Evolutionary conservation across 306 rosid genomes (phyloP).

Genomic region (Morella rubra): DNA sequence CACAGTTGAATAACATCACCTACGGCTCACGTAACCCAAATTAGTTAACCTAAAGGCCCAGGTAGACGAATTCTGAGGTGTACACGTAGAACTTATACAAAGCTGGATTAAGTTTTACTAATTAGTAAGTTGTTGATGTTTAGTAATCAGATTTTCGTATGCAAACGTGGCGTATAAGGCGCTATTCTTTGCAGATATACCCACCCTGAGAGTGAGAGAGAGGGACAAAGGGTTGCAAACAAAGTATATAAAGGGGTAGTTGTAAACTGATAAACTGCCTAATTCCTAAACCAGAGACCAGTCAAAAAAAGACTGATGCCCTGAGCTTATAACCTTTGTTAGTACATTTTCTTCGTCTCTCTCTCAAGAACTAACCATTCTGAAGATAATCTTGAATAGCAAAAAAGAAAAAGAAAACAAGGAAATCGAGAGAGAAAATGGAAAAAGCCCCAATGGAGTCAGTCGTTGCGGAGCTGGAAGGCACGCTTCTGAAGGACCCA

Average conservation of each 20-base stretch:
- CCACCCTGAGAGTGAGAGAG: constrained; percentile 35
- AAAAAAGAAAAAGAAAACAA: neutral
- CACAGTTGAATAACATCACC: constrained; percentile 3
- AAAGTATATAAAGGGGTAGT: constrained; percentile 32
- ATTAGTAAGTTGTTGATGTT: constrained; percentile 56
- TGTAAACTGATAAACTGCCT: constrained; percentile 66
- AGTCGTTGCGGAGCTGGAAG: constrained; percentile 80
- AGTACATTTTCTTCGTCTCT: constrained; percentile 10
- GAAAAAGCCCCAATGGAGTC: constrained; percentile 40
- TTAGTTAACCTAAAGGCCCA: neutral
- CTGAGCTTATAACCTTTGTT: constrained; percentile 29
- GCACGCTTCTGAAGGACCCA: constrained; percentile 60
- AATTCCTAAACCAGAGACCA: constrained; percentile 21
- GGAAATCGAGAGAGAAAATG: neutral
- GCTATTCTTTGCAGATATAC: constrained; percentile 48
- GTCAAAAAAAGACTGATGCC: constrained; percentile 25
- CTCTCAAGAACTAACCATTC: constrained; percentile 7
- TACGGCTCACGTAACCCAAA: neutral
- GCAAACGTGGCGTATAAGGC: constrained; percentile 49
- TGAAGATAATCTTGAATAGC: neutral
- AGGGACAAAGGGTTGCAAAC: neutral
- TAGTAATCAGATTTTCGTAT: constrained; percentile 52
- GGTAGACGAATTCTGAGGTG: constrained; percentile 11
- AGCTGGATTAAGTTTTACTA: no score
- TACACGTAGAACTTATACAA: constrained; percentile 1